These are phyloP conservation scores for Boletus eberwhitei DNA, from an alignment of 768 basidiomycete genomes.

Conservation along the genomic window DNA sequence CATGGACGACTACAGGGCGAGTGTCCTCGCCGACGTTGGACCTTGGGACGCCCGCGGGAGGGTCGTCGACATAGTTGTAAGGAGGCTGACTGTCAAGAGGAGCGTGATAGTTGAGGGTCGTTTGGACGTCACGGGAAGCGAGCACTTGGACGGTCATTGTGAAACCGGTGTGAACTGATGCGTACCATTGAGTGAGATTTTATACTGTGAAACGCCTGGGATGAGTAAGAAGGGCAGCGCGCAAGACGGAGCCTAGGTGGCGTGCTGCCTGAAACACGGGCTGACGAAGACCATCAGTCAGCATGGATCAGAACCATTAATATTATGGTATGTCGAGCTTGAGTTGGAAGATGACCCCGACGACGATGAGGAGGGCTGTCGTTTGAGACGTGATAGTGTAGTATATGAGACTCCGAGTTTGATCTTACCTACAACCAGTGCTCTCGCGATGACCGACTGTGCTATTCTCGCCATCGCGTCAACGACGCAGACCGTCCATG, in stretches of 20 bases:
- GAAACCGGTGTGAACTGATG: neutral
- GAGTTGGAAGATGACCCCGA: neutral
- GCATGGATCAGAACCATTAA: neutral
- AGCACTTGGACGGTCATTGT: slow-evolving; percentile 23
- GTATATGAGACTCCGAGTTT: neutral
- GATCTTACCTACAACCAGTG: neutral
- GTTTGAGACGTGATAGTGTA: neutral
- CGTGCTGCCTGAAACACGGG: slow-evolving; percentile 4
- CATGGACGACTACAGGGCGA: slow-evolving; percentile 24
- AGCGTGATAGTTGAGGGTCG: slow-evolving; percentile 37
- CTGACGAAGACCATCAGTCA: slow-evolving; percentile 15
- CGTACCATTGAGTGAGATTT: neutral
- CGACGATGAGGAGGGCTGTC: neutral
- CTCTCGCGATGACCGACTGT: slow-evolving; percentile 16
- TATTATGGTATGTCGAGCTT: neutral
- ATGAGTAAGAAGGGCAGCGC: neutral
- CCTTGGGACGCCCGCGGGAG: slow-evolving; percentile 26
- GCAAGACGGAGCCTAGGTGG: slow-evolving; percentile 3
- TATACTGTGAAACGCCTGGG: neutral
- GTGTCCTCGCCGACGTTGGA: slow-evolving; percentile 30
- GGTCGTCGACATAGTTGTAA: slow-evolving; percentile 33
- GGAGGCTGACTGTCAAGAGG: slow-evolving; percentile 30
- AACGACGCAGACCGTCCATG: slow-evolving; percentile 12
- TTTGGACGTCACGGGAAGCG: slow-evolving; percentile 35
- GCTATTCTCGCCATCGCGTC: slow-evolving; percentile 28